phyloP scores from a whole-genome alignment of 2,329 filamentous ascomycete species.

The Tympanopsis confertula region DNA sequence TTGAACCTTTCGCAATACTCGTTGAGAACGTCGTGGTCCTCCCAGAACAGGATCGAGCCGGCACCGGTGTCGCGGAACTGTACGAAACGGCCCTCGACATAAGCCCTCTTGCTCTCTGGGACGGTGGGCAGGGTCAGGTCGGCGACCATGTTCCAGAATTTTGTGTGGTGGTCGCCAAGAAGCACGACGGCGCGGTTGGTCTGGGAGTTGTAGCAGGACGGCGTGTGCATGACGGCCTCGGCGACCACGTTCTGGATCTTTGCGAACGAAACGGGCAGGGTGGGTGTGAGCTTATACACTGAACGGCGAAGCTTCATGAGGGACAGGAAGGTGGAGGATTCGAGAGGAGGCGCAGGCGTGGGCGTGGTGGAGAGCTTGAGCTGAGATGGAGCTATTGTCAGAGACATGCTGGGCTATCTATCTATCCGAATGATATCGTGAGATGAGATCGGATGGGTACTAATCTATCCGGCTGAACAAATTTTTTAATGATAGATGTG shows the following conservation, averaged over 20 bases:
- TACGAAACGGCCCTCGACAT: constrained; percentile 13
- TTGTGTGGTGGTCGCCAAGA: constrained; percentile 48
- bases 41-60: constrained; percentile 47
- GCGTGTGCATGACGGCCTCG: constrained; percentile 36
- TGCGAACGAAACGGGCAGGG: constrained; percentile 30
- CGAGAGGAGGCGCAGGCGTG: background rate
- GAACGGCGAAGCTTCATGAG: constrained; percentile 36
- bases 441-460: too few species aligned
- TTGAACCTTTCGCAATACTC: constrained; percentile 40
- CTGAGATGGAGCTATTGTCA: too few species aligned
- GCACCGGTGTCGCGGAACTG: background rate
- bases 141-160: constrained; percentile 48
- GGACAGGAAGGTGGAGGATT: constrained; percentile 26
- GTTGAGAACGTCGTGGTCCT: constrained; percentile 42
- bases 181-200: constrained; percentile 50
- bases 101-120: constrained; percentile 31
- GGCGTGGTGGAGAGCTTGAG: background rate
- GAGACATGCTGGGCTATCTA: too few species aligned
- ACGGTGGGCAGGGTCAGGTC: constrained; percentile 41
- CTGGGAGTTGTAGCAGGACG: constrained; percentile 56
- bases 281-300: constrained; percentile 31
- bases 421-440: too few species aligned
- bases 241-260: constrained; percentile 32
- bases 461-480: too few species aligned
- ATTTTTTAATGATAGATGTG: too few species aligned